phyloP scores from a whole-genome alignment of 2,329 filamentous ascomycete genomes.

The Verticillium dahliae region DNA sequence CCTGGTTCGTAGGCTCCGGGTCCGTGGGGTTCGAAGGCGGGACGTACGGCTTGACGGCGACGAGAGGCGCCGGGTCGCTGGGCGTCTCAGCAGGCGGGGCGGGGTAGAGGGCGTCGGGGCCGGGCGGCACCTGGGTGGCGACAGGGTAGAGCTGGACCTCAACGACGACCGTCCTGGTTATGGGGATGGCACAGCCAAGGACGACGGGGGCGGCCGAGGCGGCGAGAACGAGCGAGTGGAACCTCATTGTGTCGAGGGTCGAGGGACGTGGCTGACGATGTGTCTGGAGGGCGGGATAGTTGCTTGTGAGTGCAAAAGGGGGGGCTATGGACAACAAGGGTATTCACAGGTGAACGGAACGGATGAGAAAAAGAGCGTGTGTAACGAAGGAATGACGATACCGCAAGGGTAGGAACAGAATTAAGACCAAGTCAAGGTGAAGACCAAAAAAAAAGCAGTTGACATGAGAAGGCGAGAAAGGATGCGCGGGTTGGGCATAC shows the following conservation, averaged over 20 bases:
- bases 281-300: not conserved
- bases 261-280: not conserved
- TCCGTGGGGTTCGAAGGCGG: not conserved
- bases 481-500: not conserved
- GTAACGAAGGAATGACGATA: not conserved
- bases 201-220: slow-evolving; percentile 9
- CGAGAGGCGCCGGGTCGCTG: not conserved
- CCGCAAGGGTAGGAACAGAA: not conserved
- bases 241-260: slow-evolving; percentile 12
- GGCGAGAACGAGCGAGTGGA: slow-evolving; percentile 10
- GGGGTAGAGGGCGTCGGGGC: not conserved
- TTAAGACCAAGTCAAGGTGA: not conserved
- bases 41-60: not conserved
- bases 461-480: not conserved
- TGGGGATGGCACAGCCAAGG: slow-evolving; percentile 5
- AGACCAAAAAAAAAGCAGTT: not conserved
- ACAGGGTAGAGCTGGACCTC: not conserved
- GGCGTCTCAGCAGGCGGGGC: not conserved
- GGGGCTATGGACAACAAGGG: not conserved
- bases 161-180: slow-evolving; percentile 1
- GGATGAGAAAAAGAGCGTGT: not conserved
- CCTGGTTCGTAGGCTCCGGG: not conserved
- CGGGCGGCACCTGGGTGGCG: not conserved
- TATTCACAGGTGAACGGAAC: not conserved
- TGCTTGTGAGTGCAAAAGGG: not conserved